Conservation (phyloP, 2,329 filamentous ascomycete genomes). For the Orbilia brochopaga region DNA sequence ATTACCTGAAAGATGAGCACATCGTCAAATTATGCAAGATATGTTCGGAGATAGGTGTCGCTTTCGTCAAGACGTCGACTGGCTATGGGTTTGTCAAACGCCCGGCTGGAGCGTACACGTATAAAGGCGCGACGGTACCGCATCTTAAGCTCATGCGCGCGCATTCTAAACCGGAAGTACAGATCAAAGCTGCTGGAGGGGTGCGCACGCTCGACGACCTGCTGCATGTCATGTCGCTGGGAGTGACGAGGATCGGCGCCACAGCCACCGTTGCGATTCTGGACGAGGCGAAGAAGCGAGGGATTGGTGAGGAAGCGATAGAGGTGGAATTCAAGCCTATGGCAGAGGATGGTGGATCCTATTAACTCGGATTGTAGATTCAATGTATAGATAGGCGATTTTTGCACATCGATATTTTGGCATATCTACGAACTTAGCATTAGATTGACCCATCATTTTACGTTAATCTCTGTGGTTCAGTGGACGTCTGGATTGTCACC, state of each 20-base stretch:
- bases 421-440: no score
- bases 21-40: slow-evolving; percentile 65
- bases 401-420: no score
- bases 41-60: slow-evolving; percentile 63
- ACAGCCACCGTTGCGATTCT: slow-evolving; percentile 65
- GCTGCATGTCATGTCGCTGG: slow-evolving; percentile 64
- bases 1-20: slow-evolving; percentile 63
- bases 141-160: slow-evolving; percentile 65
- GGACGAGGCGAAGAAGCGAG: slow-evolving; percentile 63
- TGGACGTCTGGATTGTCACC: no score
- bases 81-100: slow-evolving; percentile 69
- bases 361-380: slow-evolving; percentile 11
- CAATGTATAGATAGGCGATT: no score
- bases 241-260: slow-evolving; percentile 65
- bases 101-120: slow-evolving; percentile 62
- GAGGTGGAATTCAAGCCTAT: slow-evolving; percentile 54
- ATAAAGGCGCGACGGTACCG: slow-evolving; percentile 63
- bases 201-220: slow-evolving; percentile 66
- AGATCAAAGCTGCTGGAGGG: slow-evolving; percentile 67
- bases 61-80: slow-evolving; percentile 68
- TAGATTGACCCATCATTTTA: no score
- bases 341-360: slow-evolving; percentile 13
- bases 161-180: slow-evolving; percentile 59
- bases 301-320: slow-evolving; percentile 59
- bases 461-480: no score